These are phyloP conservation scores for Panicum virgatum DNA, from an alignment of 202 grass and related monocot genomes.

Conservation along the genomic window DNA sequence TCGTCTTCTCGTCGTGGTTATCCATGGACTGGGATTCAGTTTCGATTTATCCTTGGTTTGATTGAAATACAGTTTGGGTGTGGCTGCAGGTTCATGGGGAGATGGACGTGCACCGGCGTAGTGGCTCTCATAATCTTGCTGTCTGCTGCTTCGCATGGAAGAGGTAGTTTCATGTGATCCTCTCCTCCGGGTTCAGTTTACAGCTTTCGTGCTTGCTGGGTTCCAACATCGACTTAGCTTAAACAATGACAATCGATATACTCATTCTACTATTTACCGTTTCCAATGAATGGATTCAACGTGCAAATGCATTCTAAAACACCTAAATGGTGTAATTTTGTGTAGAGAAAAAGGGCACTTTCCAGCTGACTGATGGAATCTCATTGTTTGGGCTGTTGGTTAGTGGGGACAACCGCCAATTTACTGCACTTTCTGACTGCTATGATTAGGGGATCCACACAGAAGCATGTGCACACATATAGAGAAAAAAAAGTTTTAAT, in stretches of 20 bases:
- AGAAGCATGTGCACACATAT: constrained; percentile 3
- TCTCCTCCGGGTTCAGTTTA: not conserved
- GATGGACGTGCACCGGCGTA: constrained; percentile 15
- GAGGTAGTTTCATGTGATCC: constrained; percentile 40
- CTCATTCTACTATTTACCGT: not conserved
- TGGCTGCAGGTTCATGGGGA: constrained; percentile 45
- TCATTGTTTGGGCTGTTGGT: not conserved
- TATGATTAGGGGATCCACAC: not conserved
- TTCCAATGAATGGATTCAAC: not conserved
- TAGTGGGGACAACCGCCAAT: not conserved
- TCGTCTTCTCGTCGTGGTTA: not conserved
- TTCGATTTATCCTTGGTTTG: not conserved
- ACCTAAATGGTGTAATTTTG: not conserved
- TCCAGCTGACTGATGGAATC: not conserved
- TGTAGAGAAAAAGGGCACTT: not conserved
- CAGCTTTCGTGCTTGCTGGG: not conserved
- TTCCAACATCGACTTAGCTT: not conserved
- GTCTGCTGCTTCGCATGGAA: constrained; percentile 37
- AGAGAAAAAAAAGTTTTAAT: not conserved
- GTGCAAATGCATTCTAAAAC: not conserved
- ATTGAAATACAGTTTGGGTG: constrained; percentile 7
- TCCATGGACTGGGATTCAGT: not conserved
- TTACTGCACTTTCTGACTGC: not conserved
- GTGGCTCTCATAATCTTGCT: constrained; percentile 40
- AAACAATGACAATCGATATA: not conserved